Evolutionary conservation across 106 monocot species (phyloP), one percentile per base, ranked within the genome.

Genomic region (Dactylorhiza incarnata): DNA sequence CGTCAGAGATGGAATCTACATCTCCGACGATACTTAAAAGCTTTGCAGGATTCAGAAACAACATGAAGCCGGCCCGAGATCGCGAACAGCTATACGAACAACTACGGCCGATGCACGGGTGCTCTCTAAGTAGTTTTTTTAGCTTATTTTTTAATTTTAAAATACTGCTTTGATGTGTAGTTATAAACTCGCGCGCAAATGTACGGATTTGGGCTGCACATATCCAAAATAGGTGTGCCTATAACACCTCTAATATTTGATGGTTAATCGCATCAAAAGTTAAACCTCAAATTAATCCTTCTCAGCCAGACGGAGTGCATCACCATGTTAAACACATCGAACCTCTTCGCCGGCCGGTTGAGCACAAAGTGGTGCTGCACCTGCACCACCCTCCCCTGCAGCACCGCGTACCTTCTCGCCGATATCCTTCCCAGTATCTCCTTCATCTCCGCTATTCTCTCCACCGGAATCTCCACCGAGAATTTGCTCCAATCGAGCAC

Each of bases 401-500:
- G 15, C 73, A 43, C 20, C 17, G 24, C 45, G 44, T 81, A 81
- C 68, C 74, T 61, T 5, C 59, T 43, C 26, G 53, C 66, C 4
- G 81, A 68, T 0, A 89, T 76, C 22, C 67, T 78, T 19, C 7
- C 13, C 49, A 88, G 73, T 25, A 88, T 88, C 14, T 66, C 70
- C 78, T 88, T 88, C 6, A 88, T 75, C 71, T 85, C 79, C n/a
- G 78, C 68, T 26, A 85, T 79, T 29, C 61, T 73, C 78, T 48
- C 85, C 56, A 83, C 83, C 17, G 78, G 63, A 23, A 85, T 48
- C 51, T 54, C 43, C 44, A 89, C 80, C 26, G 85, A 86, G 48
- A 89, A 89, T 72, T 80, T 82, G 62, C 82, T 76, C 91, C 91
- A 91, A 17, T 89, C 85, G 44, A 95, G 75, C 48, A 95, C 94